Conservation (phyloP, 2,329 filamentous ascomycete genomes). For the Delphinella strobiligena region DNA sequence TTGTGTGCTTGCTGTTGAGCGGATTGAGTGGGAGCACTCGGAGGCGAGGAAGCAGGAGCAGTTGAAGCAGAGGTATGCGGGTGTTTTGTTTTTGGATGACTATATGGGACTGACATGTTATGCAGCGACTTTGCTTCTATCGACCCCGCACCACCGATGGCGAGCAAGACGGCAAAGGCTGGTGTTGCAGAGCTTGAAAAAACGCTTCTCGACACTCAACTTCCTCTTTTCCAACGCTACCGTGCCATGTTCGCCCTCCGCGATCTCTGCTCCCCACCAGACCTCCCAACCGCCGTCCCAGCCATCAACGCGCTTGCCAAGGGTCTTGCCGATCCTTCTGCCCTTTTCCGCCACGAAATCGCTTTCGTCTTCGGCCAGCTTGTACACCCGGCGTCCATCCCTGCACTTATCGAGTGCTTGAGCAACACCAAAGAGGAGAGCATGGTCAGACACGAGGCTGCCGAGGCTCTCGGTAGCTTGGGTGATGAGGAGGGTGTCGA, state of each 20-base stretch:
- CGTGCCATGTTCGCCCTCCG: slow-evolving; percentile 96
- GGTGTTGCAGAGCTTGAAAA: slow-evolving; percentile 65
- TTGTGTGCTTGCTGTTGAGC: slow-evolving; percentile 89
- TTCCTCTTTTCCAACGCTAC: slow-evolving; percentile 84
- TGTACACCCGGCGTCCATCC: slow-evolving; percentile 92
- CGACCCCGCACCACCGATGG: slow-evolving; percentile 83
- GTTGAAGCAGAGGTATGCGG: slow-evolving; percentile 61
- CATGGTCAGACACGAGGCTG: slow-evolving; percentile 97
- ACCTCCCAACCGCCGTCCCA: slow-evolving; percentile 78
- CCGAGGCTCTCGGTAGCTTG: slow-evolving; percentile 86
- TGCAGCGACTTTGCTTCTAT: slow-evolving; percentile 86
- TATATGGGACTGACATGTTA: slow-evolving; percentile 10
- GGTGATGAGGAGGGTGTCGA: slow-evolving; percentile 92
- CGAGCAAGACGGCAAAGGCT: slow-evolving; percentile 48
- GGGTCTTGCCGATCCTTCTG: slow-evolving; percentile 74
- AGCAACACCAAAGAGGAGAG: slow-evolving; percentile 71
- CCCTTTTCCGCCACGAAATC: slow-evolving; percentile 93
- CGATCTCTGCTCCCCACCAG: slow-evolving; percentile 85
- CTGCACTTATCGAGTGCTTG: slow-evolving; percentile 67
- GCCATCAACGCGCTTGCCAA: slow-evolving; percentile 76
- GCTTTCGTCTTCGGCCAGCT: slow-evolving; percentile 97
- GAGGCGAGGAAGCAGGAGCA: slow-evolving; percentile 60
- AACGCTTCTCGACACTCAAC: slow-evolving; percentile 63
- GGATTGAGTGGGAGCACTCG: slow-evolving; percentile 86
- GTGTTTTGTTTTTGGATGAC: neutral